Conservation (phyloP, 2,329 filamentous ascomycete genomes). For the Fusarium tuaranense region DNA sequence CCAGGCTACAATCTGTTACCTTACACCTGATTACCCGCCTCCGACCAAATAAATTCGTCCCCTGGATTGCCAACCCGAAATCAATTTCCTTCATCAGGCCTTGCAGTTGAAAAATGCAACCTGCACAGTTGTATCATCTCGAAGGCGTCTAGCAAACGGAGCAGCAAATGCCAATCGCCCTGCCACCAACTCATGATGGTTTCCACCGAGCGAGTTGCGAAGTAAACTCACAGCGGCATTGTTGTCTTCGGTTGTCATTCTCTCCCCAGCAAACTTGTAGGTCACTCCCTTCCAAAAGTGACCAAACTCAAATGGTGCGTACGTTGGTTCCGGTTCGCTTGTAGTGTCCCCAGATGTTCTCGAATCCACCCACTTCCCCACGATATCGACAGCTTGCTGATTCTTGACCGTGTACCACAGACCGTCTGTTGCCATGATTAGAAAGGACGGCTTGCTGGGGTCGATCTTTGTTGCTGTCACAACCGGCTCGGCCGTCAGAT, state of each 20-base stretch:
- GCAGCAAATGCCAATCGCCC: background rate
- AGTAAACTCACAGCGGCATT: background rate
- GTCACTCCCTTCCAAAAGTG: background rate
- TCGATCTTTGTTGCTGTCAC: background rate
- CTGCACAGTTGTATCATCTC: background rate
- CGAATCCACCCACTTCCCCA: background rate
- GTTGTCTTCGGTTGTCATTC: background rate
- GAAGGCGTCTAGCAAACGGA: background rate
- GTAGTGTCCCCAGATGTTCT: background rate
- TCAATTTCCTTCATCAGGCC: background rate
- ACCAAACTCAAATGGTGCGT: background rate
- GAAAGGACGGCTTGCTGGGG: background rate
- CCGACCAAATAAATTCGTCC: background rate
- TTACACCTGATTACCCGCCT: background rate
- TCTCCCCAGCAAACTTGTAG: background rate
- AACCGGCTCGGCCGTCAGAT: background rate
- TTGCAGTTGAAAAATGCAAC: background rate
- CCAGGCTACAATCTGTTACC: background rate
- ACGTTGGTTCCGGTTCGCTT: background rate
- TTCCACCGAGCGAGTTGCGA: background rate
- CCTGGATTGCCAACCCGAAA: background rate
- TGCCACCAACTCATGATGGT: background rate
- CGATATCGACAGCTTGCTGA: background rate
- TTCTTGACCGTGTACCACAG: background rate
- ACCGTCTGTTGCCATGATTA: background rate